Evolutionary conservation across 1,284 basidiomycete genomes (phyloP).

Genomic region (Phellinidium pouzarii): DNA sequence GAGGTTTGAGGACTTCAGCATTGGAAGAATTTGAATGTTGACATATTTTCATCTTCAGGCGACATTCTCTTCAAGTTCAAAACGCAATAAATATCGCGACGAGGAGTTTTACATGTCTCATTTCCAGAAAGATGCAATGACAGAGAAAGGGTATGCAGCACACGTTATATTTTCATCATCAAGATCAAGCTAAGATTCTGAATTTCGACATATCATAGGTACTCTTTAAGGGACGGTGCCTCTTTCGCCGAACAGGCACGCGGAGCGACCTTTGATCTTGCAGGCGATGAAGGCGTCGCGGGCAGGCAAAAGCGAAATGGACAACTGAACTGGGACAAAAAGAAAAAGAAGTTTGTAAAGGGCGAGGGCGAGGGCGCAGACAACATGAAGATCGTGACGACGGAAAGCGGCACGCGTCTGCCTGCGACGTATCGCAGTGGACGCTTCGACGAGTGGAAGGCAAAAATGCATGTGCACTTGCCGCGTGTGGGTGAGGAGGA

Average conservation of each 20-base stretch:
- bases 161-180: neutral
- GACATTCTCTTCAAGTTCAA: conserved; percentile 61
- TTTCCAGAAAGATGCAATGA: conserved; percentile 77
- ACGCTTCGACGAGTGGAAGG: conserved; percentile 93
- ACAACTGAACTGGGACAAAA: conserved; percentile 84
- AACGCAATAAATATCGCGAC: conserved; percentile 61
- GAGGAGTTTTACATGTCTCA: conserved; percentile 89
- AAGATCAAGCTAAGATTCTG: too few relatives aligned
- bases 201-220: conserved; percentile 39
- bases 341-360: conserved; percentile 92
- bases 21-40: conserved; percentile 3
- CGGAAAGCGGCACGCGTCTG: conserved; percentile 89
- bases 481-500: conserved; percentile 83
- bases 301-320: conserved; percentile 56
- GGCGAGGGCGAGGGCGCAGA: conserved; percentile 83
- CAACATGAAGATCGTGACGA: conserved; percentile 91
- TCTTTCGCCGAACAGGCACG: conserved; percentile 85
- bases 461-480: conserved; percentile 62
- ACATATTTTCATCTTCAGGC: conserved; percentile 44
- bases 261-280: conserved; percentile 77
- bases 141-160: conserved; percentile 79
- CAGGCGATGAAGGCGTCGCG: conserved; percentile 66
- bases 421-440: conserved; percentile 93
- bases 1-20: conserved; percentile 40
- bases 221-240: conserved; percentile 79